Base-by-base conservation (phyloP, 441 rosid species). In the Corymbia citriodora region DNA sequence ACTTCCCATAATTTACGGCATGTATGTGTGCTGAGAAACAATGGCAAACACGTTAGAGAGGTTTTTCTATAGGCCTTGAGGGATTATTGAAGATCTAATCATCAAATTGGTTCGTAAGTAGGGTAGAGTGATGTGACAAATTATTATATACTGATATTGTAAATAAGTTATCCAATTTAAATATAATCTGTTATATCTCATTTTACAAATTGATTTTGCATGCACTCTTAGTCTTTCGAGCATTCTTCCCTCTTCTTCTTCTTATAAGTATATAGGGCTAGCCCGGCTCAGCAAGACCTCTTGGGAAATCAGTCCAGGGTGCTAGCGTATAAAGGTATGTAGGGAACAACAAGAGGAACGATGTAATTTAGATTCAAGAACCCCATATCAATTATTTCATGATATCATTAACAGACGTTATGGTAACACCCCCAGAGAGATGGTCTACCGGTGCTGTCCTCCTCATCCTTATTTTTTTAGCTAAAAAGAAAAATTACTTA, bases 201-300 rank as follows among this genome's bases (percentile, higher is more conserved):
- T 25, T 74, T 40, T 74, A 74, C 45, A 9, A n/a, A 65, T 15
- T 59, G 63, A 3, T 59, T 23, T 25, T 59, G 65, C 65, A 10
- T 59, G 25, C 3, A 25, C 10, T 59, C 14, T 25, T 40, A 40
- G 0, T 79, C 53, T 23, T 79, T 4, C 85, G 13, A 45, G 27
- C 85, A 21, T 45, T 45, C 18, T 74, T 40, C 25, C 10, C 29
- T 9, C 23, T 57, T 1, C 63, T 0, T 57, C 25, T 59, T 13
- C 45, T 23, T 3, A 16, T 53, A 63, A 63, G 0, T 45, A 79
- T 21, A 21, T 79, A 23, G 52, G 29, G n/a, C n/a, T 45, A 2
- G 6, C 18, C 72, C 1, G 4, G 23, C 3, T 45, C 0, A 0
- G 1, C 23, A 23, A 27, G 52, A 79, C n/a, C 52, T 79, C 50